Evolutionary conservation across 2,329 filamentous ascomycete species (phyloP), one percentile per base, ranked within the genome.

Genomic region (Nectriaceae sp.): DNA sequence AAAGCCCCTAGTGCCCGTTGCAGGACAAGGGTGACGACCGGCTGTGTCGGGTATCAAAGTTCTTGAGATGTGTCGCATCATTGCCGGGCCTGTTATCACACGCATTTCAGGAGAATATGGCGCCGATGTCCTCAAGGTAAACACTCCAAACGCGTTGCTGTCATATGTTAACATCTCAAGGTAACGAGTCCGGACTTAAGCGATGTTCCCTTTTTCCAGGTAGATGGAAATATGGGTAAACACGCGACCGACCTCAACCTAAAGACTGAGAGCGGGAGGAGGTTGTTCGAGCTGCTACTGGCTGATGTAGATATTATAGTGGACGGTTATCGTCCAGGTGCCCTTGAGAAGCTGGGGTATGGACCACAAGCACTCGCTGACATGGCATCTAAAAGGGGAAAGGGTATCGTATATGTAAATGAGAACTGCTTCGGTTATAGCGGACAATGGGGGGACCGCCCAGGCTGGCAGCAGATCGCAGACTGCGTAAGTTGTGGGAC

Each of bases 91-190:
- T n/a, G 82, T 84, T 4, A 84, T 90, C 55, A 83, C 83, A 3
- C 80, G 86, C 22, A 84, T 84, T 2, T 76, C 91, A 0, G 86
- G 84, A n/a, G 87, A 89, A 53, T 86, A 90, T 62, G 88, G 88
- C 2, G 88, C 88, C 6, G 80, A 85, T 44, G 87, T 91, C 1
- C 75, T 91, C 55, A 88, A 89, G 58, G 75, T 90, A 39, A 90
- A 86, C 3, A 83, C 81, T 6, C 79, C 84, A 0, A 72, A 81
- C 39, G n/a, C n/a, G n/a, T n/a, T n/a, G n/a, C n/a, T n/a, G n/a
- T n/a, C n/a, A n/a, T n/a, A n/a, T n/a, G n/a, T n/a, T n/a, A n/a
- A n/a, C n/a, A n/a, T n/a, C n/a, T n/a, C n/a, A 88, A 89, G 59
- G 75, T 90, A 39, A 90, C 86, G 3, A 83, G 82, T 6, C 79